Conservation (phyloP, 2,329 filamentous ascomycete species). For the Macrophomina tecta region DNA sequence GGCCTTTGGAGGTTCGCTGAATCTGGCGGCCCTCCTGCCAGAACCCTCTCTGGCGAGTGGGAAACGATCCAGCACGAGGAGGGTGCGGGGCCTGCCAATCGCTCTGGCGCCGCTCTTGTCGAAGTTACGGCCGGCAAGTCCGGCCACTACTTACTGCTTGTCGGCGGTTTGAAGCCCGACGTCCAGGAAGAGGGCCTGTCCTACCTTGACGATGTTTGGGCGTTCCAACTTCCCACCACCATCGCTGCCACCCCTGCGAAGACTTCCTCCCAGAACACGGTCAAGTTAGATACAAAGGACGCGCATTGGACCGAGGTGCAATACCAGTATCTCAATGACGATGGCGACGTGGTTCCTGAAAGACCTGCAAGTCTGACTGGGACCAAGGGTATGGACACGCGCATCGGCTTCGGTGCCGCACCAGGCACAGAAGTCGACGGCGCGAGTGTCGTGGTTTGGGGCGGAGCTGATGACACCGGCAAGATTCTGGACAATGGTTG, state of each 20-base stretch:
- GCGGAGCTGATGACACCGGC: constrained; percentile 55
- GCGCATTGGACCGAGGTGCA: constrained; percentile 59
- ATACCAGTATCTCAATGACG: constrained; percentile 53
- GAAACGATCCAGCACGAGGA: constrained; percentile 38
- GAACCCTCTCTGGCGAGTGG: constrained; percentile 41
- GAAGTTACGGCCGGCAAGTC: constrained; percentile 59
- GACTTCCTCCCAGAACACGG: constrained; percentile 54
- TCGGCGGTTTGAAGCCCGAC: constrained; percentile 51
- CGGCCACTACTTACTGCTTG: constrained; percentile 58
- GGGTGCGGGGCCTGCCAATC: constrained; percentile 48
- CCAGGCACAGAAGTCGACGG: constrained; percentile 54
- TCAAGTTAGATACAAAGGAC: constrained; percentile 55
- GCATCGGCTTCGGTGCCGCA: constrained; percentile 47
- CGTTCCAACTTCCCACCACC: constrained; percentile 58
- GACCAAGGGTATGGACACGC: constrained; percentile 49
- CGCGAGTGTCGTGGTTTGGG: constrained; percentile 59
- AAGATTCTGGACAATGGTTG: constrained; percentile 49
- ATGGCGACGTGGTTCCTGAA: constrained; percentile 51
- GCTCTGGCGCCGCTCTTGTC: constrained; percentile 52
- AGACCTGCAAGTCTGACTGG: constrained; percentile 41
- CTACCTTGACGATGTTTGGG: constrained; percentile 56
- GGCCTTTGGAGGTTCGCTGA: constrained; percentile 44
- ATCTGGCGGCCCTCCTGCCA: constrained; percentile 40
- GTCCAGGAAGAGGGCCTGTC: constrained; percentile 11
- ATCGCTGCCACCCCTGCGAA: constrained; percentile 55